Percentiles rank a stretch among this genome's conserved stretches.
phyloP scores from a whole-genome alignment of 1,139 yeast genomes.

The Yamadazyma friedrichii region DNA sequence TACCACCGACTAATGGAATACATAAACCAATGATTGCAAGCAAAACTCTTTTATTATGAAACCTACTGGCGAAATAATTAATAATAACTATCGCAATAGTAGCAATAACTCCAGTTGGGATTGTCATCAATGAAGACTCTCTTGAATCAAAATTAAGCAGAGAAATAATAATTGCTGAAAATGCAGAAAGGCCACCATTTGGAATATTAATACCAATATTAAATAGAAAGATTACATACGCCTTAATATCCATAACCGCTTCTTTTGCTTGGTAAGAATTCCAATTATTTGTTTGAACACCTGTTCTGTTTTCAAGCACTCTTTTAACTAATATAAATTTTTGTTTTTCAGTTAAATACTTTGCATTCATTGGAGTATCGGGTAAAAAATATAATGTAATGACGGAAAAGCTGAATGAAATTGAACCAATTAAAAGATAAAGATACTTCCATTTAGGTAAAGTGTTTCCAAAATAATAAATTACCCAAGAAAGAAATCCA shows the following conservation, averaged over 20 bases:
- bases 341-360: conserved; percentile 22
- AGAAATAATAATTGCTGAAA: conserved; percentile 22
- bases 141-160: conserved; percentile 20
- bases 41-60: conserved; percentile 17
- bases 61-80: conserved; percentile 18
- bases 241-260: conserved; percentile 23
- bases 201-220: conserved; percentile 34
- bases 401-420: conserved; percentile 29
- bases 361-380: conserved; percentile 23
- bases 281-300: conserved; percentile 22
- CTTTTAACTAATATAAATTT: conserved; percentile 23
- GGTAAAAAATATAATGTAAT: conserved; percentile 26
- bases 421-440: conserved; percentile 27
- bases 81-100: conserved; percentile 18
- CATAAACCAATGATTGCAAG: conserved; percentile 16
- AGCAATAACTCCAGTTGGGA: conserved; percentile 25
- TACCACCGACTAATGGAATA: conserved; percentile 21
- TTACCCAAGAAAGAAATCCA: conserved; percentile 29
- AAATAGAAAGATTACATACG: conserved; percentile 27
- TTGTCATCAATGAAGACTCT: conserved; percentile 22
- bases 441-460: conserved; percentile 33
- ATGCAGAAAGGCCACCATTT: conserved; percentile 45
- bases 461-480: conserved; percentile 25
- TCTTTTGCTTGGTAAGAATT: conserved; percentile 25
- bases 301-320: conserved; percentile 25